A percentile compares a stretch with the other conserved stretches of the same genome.
These are phyloP conservation scores for Fusarium verticillioides DNA, from an alignment of 2,329 filamentous ascomycete species.

Conservation along the genomic window DNA sequence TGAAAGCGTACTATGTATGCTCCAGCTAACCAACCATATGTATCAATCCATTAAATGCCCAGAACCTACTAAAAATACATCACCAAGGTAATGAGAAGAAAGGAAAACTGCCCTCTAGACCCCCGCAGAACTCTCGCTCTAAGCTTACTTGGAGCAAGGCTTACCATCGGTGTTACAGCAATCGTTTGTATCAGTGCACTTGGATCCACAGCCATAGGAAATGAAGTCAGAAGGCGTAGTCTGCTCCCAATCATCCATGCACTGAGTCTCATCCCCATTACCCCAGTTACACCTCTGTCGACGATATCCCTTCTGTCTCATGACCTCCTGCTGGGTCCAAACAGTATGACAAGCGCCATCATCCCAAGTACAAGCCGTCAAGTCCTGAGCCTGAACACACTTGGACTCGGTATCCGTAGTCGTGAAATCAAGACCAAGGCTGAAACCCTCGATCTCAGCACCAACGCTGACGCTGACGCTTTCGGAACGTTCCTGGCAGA, in stretches of 20 bases:
- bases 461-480: not conserved
- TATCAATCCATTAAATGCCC: not conserved
- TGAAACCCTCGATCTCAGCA: not conserved
- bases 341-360: slow-evolving; percentile 13
- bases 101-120: fast-evolving
- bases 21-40: not conserved
- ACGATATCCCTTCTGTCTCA: slow-evolving; percentile 6
- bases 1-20: fast-evolving
- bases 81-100: fast-evolving
- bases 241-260: slow-evolving; percentile 14
- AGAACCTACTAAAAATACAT: too few relatives aligned
- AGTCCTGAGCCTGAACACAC: slow-evolving; percentile 4
- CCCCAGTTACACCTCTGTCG: slow-evolving; percentile 5
- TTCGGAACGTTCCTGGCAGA: slow-evolving; percentile 2
- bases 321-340: slow-evolving; percentile 14
- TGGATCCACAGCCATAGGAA: not conserved
- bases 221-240: slow-evolving; percentile 5
- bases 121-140: fast-evolving
- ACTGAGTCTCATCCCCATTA: slow-evolving; percentile 2
- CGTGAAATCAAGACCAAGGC: not conserved
- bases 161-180: slow-evolving; percentile 2
- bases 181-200: not conserved
- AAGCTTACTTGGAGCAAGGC: not conserved
- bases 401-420: not conserved
- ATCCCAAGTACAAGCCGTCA: slow-evolving; percentile 4